Evolutionary conservation across 345 rosid genomes (phyloP).

Genomic region (Noccaea bulbosa): DNA sequence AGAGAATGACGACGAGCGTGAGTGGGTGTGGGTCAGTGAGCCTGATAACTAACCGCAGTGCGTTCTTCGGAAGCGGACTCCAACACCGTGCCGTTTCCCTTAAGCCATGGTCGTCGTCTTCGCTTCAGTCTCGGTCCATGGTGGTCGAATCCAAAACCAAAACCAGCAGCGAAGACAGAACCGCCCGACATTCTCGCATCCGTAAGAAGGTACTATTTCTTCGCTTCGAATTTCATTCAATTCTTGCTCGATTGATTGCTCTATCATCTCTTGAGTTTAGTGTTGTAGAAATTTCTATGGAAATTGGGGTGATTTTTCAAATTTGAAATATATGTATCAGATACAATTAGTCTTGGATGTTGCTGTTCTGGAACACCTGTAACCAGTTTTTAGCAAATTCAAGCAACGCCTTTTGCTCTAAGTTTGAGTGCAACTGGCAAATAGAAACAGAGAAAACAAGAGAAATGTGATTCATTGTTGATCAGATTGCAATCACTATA

Average conservation of each 20-base stretch:
- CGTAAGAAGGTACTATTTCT: slow-evolving; percentile 76
- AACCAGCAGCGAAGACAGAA: slow-evolving; percentile 71
- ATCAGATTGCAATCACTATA: neutral
- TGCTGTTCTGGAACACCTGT: neutral
- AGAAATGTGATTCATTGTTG: neutral
- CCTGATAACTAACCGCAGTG: slow-evolving; percentile 36
- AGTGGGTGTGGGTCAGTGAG: slow-evolving; percentile 43
- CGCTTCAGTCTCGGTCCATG: slow-evolving; percentile 36
- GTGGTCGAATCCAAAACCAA: slow-evolving; percentile 66
- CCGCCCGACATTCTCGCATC: slow-evolving; percentile 86
- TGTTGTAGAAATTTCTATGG: too few species aligned
- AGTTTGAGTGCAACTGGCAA: neutral
- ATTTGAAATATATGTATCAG: too few species aligned
- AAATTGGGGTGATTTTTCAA: too few species aligned
- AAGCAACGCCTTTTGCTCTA: neutral
- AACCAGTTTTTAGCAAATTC: neutral
- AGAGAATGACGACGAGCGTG: slow-evolving; percentile 37
- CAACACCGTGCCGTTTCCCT: slow-evolving; percentile 44
- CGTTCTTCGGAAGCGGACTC: slow-evolving; percentile 38
- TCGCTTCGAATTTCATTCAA: neutral
- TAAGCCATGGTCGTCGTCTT: slow-evolving; percentile 38
- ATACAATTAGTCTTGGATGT: neutral
- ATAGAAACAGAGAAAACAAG: neutral
- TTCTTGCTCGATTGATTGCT: neutral
- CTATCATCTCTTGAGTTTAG: neutral